Conservation (phyloP, 192 early-diverging fungal species). For the Jimgerdemannia flammicorona region DNA sequence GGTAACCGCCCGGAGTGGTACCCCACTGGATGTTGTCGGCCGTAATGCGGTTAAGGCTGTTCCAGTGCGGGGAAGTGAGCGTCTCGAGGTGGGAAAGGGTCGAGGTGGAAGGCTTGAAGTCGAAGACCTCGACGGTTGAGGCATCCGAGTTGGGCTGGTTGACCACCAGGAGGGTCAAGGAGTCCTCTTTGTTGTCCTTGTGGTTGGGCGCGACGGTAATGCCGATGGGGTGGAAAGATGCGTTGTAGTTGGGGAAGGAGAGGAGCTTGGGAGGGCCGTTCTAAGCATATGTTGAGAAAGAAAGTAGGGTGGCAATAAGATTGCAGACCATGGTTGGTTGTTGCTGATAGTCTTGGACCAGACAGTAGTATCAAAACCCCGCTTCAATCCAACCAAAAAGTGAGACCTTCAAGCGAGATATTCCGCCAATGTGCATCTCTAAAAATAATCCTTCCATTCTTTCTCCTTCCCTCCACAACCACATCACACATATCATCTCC, state of each 20-base stretch:
- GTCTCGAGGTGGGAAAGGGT: conserved; percentile 6
- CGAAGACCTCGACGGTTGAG: conserved; percentile 9
- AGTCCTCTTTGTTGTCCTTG: neutral
- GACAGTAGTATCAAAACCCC: no score
- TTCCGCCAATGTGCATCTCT: no score
- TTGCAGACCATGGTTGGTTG: no score
- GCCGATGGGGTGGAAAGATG: conserved; percentile 12
- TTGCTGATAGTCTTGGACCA: no score
- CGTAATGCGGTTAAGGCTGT: conserved; percentile 7
- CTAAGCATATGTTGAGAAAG: neutral
- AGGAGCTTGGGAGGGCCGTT: neutral
- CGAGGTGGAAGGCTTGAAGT: neutral
- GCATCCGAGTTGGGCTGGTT: conserved; percentile 7
- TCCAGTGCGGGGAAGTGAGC: neutral
- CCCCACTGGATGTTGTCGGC: conserved; percentile 6
- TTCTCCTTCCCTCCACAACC: no score
- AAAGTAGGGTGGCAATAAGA: no score
- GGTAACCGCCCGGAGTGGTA: neutral
- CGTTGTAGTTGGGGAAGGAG: neutral
- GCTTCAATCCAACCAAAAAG: no score
- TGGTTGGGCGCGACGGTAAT: neutral
- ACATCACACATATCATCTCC: no score
- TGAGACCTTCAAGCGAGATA: no score
- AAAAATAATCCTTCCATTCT: no score
- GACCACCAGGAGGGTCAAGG: conserved; percentile 3